Evolutionary conservation across 768 basidiomycete genomes (phyloP).

Genomic region (Tricholoma bakamatsutake): DNA sequence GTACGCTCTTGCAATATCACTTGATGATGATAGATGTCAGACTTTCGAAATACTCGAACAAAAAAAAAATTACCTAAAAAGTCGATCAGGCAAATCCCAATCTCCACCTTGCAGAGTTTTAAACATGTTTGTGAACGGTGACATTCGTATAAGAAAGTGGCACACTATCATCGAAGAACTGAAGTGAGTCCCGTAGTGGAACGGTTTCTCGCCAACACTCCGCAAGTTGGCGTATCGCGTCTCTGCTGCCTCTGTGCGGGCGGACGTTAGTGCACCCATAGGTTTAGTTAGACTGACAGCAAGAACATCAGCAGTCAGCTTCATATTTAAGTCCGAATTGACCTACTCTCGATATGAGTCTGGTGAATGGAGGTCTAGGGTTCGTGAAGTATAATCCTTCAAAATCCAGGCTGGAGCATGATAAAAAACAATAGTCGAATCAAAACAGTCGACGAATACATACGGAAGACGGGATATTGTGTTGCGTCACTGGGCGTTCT

Average conservation of each 20-base stretch:
- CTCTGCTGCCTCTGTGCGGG: slow-evolving; percentile 68
- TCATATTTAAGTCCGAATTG: background rate
- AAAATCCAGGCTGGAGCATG: slow-evolving; percentile 74
- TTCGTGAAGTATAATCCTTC: slow-evolving; percentile 72
- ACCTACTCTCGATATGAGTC: slow-evolving; percentile 70
- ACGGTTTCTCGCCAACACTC: slow-evolving; percentile 81
- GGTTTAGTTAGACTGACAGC: slow-evolving; percentile 65
- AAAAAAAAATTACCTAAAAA: slow-evolving; percentile 57
- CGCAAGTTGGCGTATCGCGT: slow-evolving; percentile 69
- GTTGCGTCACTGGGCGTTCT: slow-evolving; percentile 93
- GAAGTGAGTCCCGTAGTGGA: slow-evolving; percentile 93
- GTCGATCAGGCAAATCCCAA: slow-evolving; percentile 87
- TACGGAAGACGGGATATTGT: slow-evolving; percentile 89
- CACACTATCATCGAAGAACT: slow-evolving; percentile 97
- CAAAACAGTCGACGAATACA: slow-evolving; percentile 19
- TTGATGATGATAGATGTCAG: slow-evolving; percentile 19
- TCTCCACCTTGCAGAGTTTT: slow-evolving; percentile 91
- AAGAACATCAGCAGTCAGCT: background rate
- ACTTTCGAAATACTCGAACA: slow-evolving; percentile 1
- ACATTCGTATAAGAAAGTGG: slow-evolving; percentile 85
- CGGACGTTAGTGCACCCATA: slow-evolving; percentile 84
- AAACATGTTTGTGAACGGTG: slow-evolving; percentile 93
- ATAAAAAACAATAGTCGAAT: background rate
- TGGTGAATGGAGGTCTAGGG: slow-evolving; percentile 56
- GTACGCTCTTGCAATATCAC: slow-evolving; percentile 77